Percentiles rank a stretch among this genome's conserved stretches.
These are phyloP conservation scores for Apiotrichum mycotoxinovorans DNA, from an alignment of 1,284 basidiomycete genomes.

Conservation along the genomic window DNA sequence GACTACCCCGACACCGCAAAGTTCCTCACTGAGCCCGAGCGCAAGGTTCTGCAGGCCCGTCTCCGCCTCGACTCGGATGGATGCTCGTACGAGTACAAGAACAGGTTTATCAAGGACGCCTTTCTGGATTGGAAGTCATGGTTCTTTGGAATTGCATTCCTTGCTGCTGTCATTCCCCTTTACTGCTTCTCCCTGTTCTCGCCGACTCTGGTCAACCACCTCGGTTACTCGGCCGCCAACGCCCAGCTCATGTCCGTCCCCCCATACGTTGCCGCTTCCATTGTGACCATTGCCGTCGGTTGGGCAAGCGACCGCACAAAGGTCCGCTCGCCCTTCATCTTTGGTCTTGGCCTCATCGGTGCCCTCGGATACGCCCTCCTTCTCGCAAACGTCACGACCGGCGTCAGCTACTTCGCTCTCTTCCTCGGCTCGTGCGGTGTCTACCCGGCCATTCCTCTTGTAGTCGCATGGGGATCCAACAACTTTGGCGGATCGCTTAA, in stretches of 20 bases:
- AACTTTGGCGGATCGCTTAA: conserved; percentile 60
- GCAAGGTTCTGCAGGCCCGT: conserved; percentile 36
- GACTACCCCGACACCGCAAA: conserved; percentile 76
- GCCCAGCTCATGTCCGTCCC: conserved; percentile 58
- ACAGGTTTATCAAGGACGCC: conserved; percentile 25
- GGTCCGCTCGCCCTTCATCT: conserved; percentile 41
- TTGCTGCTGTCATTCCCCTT: conserved; percentile 54
- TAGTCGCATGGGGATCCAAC: conserved; percentile 59
- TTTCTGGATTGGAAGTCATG: conserved; percentile 40
- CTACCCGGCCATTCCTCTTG: conserved; percentile 57
- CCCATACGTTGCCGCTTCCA: conserved; percentile 34
- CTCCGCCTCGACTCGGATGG: conserved; percentile 33
- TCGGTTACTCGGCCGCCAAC: conserved; percentile 63
- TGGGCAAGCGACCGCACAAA: conserved; percentile 39
- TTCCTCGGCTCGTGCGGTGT: conserved; percentile 58
- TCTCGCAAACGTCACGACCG: conserved; percentile 36
- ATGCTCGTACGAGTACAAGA: conserved; percentile 33
- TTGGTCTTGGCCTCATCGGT: conserved; percentile 39
- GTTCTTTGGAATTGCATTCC: conserved; percentile 29
- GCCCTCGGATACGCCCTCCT: conserved; percentile 36
- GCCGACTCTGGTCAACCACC: conserved; percentile 36
- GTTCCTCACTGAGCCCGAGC: conserved; percentile 67
- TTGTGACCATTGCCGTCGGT: conserved; percentile 39
- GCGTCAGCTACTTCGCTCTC: conserved; percentile 56
- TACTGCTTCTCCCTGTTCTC: conserved; percentile 61